These are phyloP conservation scores for Nannizziopsis arthrosporioides DNA, from an alignment of 2,329 filamentous ascomycete genomes.

Conservation along the genomic window DNA sequence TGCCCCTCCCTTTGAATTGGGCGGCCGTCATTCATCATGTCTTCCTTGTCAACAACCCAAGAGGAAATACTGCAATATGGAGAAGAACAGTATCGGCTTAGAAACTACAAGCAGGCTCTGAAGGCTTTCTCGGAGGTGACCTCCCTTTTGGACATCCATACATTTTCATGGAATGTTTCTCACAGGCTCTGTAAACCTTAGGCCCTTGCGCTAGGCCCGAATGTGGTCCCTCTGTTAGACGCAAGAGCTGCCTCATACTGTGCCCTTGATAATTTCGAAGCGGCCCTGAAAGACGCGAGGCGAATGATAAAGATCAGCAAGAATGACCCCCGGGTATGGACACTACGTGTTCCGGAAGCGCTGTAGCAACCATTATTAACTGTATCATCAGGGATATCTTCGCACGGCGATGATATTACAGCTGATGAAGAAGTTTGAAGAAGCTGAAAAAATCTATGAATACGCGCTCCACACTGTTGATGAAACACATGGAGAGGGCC, in stretches of 20 bases:
- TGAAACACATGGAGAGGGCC: slow-evolving; percentile 24
- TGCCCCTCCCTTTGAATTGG: no score
- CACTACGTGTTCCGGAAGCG: neutral
- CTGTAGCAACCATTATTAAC: neutral
- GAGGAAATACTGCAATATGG: slow-evolving; percentile 29
- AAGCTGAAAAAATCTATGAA: slow-evolving; percentile 46
- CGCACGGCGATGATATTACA: slow-evolving; percentile 41
- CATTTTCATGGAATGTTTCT: neutral
- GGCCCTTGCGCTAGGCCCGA: slow-evolving; percentile 28
- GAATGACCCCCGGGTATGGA: slow-evolving; percentile 39
- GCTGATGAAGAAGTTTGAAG: slow-evolving; percentile 39
- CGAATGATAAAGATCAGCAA: slow-evolving; percentile 43
- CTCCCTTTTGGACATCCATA: neutral
- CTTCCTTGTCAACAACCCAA: neutral
- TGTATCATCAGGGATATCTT: slow-evolving; percentile 39
- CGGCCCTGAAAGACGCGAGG: slow-evolving; percentile 46
- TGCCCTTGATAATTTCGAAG: slow-evolving; percentile 40
- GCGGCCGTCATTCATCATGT: no score
- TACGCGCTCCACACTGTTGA: slow-evolving; percentile 46
- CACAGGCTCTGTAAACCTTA: slow-evolving; percentile 17
- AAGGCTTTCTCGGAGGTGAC: slow-evolving; percentile 32
- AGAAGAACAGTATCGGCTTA: slow-evolving; percentile 33
- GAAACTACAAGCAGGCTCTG: slow-evolving; percentile 35
- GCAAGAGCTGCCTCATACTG: slow-evolving; percentile 45
- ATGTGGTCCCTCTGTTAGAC: slow-evolving; percentile 38